These are phyloP conservation scores for Dujonia santamariae DNA, from an alignment of 1,139 yeast genomes.

Conservation along the genomic window DNA sequence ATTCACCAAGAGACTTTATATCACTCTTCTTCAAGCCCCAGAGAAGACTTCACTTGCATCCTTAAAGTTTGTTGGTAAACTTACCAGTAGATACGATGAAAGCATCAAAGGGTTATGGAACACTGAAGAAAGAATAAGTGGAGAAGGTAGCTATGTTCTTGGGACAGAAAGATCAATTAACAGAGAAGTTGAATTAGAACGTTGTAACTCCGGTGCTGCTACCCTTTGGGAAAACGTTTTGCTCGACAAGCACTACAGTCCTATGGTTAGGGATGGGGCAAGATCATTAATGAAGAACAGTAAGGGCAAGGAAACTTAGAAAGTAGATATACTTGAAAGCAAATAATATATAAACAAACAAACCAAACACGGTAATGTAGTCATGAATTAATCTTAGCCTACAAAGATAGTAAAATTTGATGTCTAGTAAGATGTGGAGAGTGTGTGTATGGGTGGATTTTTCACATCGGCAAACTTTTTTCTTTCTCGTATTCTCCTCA, in stretches of 20 bases:
- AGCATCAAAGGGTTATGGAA: slow-evolving; percentile 73
- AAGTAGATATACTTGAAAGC: neutral
- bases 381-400: no score
- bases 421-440: neutral
- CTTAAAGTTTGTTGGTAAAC: slow-evolving; percentile 72
- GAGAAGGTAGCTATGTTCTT: slow-evolving; percentile 67
- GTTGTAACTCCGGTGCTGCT: slow-evolving; percentile 84
- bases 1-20: slow-evolving; percentile 75
- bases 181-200: slow-evolving; percentile 57
- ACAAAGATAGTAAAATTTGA: no score
- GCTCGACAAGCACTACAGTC: slow-evolving; percentile 78
- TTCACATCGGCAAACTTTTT: no score
- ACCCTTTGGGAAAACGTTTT: slow-evolving; percentile 85
- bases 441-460: no score
- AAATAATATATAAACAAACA: no score
- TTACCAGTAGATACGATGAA: slow-evolving; percentile 63
- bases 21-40: slow-evolving; percentile 69
- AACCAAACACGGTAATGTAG: no score
- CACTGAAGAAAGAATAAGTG: slow-evolving; percentile 77
- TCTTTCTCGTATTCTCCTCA: no score
- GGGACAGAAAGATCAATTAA: slow-evolving; percentile 53
- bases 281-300: slow-evolving; percentile 44
- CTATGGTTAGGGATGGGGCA: slow-evolving; percentile 59
- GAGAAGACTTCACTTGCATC: slow-evolving; percentile 83
- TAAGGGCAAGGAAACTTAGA: slow-evolving; percentile 14